Conservation (phyloP, 768 basidiomycete genomes). For the Auriscalpium orientale region DNA sequence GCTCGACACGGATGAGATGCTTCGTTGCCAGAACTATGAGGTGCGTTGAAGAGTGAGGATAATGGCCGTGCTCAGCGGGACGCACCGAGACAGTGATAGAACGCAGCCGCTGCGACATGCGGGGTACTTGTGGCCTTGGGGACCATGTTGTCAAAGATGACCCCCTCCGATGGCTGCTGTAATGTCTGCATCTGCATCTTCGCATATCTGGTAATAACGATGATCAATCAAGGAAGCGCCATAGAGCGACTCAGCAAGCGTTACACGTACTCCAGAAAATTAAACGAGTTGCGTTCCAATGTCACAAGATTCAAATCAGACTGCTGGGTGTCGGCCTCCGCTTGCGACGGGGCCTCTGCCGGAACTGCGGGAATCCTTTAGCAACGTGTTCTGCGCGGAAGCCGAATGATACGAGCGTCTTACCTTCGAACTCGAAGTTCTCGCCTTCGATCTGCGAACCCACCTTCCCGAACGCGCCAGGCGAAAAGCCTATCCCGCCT, state of each 20-base stretch:
- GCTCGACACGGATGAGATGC: conserved; percentile 53
- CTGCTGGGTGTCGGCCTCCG: conserved; percentile 38
- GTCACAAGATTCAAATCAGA: conserved; percentile 49
- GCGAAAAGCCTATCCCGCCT: conserved; percentile 42
- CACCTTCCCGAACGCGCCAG: conserved; percentile 30
- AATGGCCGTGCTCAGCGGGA: background rate
- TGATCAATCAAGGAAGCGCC: background rate
- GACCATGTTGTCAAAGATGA: conserved; percentile 61
- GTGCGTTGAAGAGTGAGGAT: background rate
- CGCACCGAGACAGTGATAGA: conserved; percentile 80
- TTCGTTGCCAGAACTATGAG: conserved; percentile 72
- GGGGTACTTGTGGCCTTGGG: conserved; percentile 60
- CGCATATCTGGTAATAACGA: conserved; percentile 46
- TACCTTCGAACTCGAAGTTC: conserved; percentile 65
- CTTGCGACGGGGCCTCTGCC: conserved; percentile 19
- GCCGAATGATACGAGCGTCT: conserved; percentile 10
- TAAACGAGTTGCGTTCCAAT: conserved; percentile 69
- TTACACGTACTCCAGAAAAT: conserved; percentile 67
- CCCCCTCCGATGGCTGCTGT: conserved; percentile 34
- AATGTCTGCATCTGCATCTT: conserved; percentile 67
- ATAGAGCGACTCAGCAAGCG: too few species aligned
- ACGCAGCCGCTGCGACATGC: conserved; percentile 73
- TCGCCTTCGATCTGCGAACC: conserved; percentile 42
- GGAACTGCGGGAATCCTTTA: conserved; percentile 18
- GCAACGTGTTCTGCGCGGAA: conserved; percentile 1